Evolutionary conservation across 1,284 basidiomycete genomes (phyloP).

Genomic region (Exsudoporus floridanus): DNA sequence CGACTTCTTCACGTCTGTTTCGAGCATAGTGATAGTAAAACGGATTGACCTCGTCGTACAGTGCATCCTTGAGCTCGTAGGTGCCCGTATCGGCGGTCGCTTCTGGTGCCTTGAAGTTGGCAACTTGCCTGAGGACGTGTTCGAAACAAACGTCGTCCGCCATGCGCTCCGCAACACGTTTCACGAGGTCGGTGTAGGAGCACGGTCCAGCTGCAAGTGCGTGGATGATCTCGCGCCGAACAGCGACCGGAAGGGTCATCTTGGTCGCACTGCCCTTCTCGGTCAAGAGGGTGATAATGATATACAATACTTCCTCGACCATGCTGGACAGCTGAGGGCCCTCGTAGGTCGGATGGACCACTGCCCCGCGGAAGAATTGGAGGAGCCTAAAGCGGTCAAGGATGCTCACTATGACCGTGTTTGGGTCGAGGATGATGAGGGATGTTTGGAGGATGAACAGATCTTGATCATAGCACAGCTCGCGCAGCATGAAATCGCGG

Average conservation of each 20-base stretch:
- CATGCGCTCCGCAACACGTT: slow-evolving; percentile 87
- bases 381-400: slow-evolving; percentile 88
- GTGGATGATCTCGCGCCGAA: slow-evolving; percentile 88
- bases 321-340: slow-evolving; percentile 74
- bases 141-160: slow-evolving; percentile 88
- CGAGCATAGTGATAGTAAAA: slow-evolving; percentile 97
- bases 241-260: slow-evolving; percentile 64
- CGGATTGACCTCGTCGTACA: slow-evolving; percentile 87
- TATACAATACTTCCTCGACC: slow-evolving; percentile 90
- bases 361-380: slow-evolving; percentile 73
- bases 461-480: slow-evolving; percentile 97
- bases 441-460: slow-evolving; percentile 89
- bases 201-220: slow-evolving; percentile 86
- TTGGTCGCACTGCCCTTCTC: slow-evolving; percentile 80
- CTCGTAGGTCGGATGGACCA: slow-evolving; percentile 63
- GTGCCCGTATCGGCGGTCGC: slow-evolving; percentile 76
- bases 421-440: slow-evolving; percentile 78
- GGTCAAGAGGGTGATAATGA: slow-evolving; percentile 84
- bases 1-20: slow-evolving; percentile 95
- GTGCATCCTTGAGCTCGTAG: slow-evolving; percentile 86
- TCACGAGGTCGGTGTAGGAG: slow-evolving; percentile 90
- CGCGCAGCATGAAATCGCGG: slow-evolving; percentile 92
- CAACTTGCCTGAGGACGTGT: slow-evolving; percentile 75
- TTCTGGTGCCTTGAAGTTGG: slow-evolving; percentile 83
- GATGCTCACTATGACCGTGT: slow-evolving; percentile 80